These are phyloP conservation scores for Hysterium pulicare DNA, from an alignment of 2,329 filamentous ascomycete genomes.

Conservation along the genomic window DNA sequence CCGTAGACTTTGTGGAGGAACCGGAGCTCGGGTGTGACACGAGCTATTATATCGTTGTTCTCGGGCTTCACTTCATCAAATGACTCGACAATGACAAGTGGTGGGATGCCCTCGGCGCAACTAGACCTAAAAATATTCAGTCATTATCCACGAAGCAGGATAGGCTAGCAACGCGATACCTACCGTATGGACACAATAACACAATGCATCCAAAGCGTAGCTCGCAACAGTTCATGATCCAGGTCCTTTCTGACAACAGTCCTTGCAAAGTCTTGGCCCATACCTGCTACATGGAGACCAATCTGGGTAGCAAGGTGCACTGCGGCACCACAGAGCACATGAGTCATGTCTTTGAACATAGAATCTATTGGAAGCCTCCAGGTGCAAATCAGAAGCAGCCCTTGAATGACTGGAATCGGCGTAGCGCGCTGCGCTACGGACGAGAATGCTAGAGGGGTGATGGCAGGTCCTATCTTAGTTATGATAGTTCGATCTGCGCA, in stretches of 20 bases:
- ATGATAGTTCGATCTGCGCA: constrained; percentile 38
- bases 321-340: constrained; percentile 39
- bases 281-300: constrained; percentile 38
- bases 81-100: constrained; percentile 28
- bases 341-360: constrained; percentile 41
- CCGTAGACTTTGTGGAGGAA: constrained; percentile 34
- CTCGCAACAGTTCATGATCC: constrained; percentile 32
- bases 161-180: background rate
- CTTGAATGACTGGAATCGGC: constrained; percentile 39
- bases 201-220: constrained; percentile 37
- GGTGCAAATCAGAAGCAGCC: constrained; percentile 38
- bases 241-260: constrained; percentile 35
- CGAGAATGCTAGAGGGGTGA: constrained; percentile 36
- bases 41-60: constrained; percentile 31
- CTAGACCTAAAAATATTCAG: constrained; percentile 19
- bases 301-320: constrained; percentile 41
- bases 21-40: constrained; percentile 27
- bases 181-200: constrained; percentile 37
- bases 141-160: background rate
- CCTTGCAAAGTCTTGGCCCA: constrained; percentile 40
- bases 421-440: constrained; percentile 36
- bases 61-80: constrained; percentile 31
- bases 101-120: constrained; percentile 33
- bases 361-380: constrained; percentile 42
- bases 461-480: constrained; percentile 28